Conservation (phyloP, 495 filamentous ascomycete genomes). For the Penicillium paradoxum region DNA sequence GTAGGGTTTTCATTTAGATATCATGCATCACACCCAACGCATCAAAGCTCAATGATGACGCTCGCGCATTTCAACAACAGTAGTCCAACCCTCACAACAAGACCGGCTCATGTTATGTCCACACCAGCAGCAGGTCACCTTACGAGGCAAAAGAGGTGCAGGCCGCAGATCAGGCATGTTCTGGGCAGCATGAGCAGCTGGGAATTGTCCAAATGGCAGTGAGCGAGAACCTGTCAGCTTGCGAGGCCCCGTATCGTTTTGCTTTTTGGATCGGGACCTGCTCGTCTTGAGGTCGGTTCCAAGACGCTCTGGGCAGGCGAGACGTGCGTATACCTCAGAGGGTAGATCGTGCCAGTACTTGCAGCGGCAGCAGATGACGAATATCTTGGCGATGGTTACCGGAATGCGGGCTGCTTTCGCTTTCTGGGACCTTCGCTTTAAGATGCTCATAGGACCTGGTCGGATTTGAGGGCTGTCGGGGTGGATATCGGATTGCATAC, state of each 20-base stretch:
- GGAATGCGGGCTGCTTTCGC: slow-evolving; percentile 20
- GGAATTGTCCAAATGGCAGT: background rate
- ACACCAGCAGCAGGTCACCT: slow-evolving; percentile 74
- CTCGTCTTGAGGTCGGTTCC: slow-evolving; percentile 32
- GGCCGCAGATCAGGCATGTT: slow-evolving; percentile 7
- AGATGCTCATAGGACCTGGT: slow-evolving; percentile 1
- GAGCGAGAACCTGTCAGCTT: background rate
- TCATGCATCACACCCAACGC: background rate
- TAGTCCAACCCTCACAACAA: slow-evolving; percentile 71
- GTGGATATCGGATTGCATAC: background rate
- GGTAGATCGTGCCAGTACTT: slow-evolving; percentile 80
- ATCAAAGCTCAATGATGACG: slow-evolving; percentile 47
- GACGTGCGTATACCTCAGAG: slow-evolving; percentile 66
- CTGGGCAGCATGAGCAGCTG: slow-evolving; percentile 7
- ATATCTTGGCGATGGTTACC: slow-evolving; percentile 63
- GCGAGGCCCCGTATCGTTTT: slow-evolving; percentile 7
- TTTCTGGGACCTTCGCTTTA: slow-evolving; percentile 13
- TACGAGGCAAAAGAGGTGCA: slow-evolving; percentile 50
- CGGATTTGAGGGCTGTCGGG: slow-evolving; percentile 1
- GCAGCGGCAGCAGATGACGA: slow-evolving; percentile 78
- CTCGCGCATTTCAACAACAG: slow-evolving; percentile 64
- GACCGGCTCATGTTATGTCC: slow-evolving; percentile 63
- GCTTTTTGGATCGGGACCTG: slow-evolving; percentile 12
- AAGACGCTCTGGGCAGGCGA: slow-evolving; percentile 58
- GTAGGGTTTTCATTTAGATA: background rate